These are phyloP conservation scores for Calamus simplicifolius DNA, from an alignment of 176 grass and related monocot species.

Conservation along the genomic window DNA sequence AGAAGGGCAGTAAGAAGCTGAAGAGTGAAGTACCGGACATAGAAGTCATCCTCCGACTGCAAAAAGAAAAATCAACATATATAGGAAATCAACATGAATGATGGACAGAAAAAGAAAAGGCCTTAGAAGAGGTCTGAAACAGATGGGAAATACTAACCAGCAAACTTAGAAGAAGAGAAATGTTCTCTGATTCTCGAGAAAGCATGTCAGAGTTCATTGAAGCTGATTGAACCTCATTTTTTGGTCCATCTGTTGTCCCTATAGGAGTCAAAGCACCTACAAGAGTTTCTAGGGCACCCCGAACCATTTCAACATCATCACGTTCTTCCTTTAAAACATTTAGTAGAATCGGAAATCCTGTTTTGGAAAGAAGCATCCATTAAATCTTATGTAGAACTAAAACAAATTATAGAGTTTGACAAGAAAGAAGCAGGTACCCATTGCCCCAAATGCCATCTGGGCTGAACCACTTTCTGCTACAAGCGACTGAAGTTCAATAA, in stretches of 20 bases:
- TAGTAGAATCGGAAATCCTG: constrained; percentile 73
- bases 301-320: constrained; percentile 82
- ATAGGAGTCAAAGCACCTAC: constrained; percentile 63
- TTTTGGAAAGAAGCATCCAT: not conserved
- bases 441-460: constrained; percentile 92
- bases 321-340: constrained; percentile 82
- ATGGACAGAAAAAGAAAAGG: no score
- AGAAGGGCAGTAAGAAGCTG: constrained; percentile 95
- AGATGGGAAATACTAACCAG: constrained; percentile 44
- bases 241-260: constrained; percentile 46
- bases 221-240: constrained; percentile 79
- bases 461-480: constrained; percentile 82
- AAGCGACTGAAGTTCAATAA: constrained; percentile 71
- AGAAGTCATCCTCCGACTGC: constrained; percentile 98
- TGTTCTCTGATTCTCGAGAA: constrained; percentile 87
- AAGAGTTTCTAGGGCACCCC: constrained; percentile 78
- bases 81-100: not conserved
- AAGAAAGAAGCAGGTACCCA: constrained; percentile 38
- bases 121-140: not conserved
- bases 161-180: constrained; percentile 85
- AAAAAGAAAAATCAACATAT: constrained; percentile 17
- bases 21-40: constrained; percentile 95
- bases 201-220: constrained; percentile 84
- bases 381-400: not conserved
- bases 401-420: no score